Conservation (phyloP, 1,139 yeast genomes). For the Diutina pseudorugosa region DNA sequence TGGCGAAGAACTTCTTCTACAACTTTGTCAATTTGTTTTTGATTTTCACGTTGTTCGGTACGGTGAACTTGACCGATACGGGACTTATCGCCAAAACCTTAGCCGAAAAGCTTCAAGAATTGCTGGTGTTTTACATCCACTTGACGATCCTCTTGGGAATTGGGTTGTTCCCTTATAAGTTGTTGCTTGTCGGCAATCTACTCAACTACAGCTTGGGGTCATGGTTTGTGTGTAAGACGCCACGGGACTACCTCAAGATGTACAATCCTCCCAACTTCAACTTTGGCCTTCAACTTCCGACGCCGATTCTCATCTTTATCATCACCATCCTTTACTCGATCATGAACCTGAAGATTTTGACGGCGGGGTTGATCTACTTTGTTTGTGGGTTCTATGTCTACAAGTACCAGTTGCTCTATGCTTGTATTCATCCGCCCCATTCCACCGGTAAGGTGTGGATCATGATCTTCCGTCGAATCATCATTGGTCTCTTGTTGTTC, state of each 20-base stretch:
- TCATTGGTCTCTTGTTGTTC: slow-evolving; percentile 59
- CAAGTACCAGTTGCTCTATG: slow-evolving; percentile 69
- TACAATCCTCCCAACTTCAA: slow-evolving; percentile 72
- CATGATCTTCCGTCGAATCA: slow-evolving; percentile 58
- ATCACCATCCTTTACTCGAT: slow-evolving; percentile 69
- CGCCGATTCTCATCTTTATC: slow-evolving; percentile 62
- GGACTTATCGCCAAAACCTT: slow-evolving; percentile 63
- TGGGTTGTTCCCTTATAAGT: slow-evolving; percentile 66
- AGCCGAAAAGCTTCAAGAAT: slow-evolving; percentile 57
- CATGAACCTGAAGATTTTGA: slow-evolving; percentile 62
- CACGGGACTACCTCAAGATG: slow-evolving; percentile 50
- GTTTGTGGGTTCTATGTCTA: slow-evolving; percentile 64
- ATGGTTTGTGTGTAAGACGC: slow-evolving; percentile 15
- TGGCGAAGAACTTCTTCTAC: slow-evolving; percentile 67
- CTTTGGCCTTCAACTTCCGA: slow-evolving; percentile 74
- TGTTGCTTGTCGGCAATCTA: slow-evolving; percentile 37
- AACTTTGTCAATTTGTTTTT: slow-evolving; percentile 67
- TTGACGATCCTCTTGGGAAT: slow-evolving; percentile 64
- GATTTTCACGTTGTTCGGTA: slow-evolving; percentile 72
- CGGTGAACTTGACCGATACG: slow-evolving; percentile 57
- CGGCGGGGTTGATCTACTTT: slow-evolving; percentile 66
- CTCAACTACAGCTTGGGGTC: not conserved
- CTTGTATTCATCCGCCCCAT: slow-evolving; percentile 80
- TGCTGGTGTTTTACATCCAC: slow-evolving; percentile 64
- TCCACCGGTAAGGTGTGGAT: slow-evolving; percentile 90